Evolutionary conservation across 169 alveolate species (phyloP), one percentile per base, ranked within the genome.

Genomic region (Plasmodium berghei): DNA sequence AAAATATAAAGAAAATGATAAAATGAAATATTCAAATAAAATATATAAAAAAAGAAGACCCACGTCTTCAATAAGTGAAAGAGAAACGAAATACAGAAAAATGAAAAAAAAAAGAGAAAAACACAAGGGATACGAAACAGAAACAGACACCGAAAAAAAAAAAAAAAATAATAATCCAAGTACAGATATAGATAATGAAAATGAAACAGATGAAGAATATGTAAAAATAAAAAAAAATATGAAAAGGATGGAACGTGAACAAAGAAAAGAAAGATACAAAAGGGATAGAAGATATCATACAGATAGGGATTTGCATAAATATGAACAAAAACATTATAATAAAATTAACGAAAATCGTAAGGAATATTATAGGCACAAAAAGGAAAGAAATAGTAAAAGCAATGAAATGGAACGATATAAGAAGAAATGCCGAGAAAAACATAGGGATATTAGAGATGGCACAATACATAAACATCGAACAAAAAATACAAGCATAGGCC

Each of bases 11-110:
- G 83, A 67, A 34, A 52, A 54, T 24, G 71, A 46, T 45, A 26
- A 80, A 45, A 59, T 8, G 3, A 80, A 67, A 5, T 26, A 46
- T 34, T 1, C 46, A 40, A 66, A 54, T 42, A 67, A 72, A 80
- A 42, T n/a, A 45, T 5, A n/a, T n/a, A 5, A 22, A 54, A 26
- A 20, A 49, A 12, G 20, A 63, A 69, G 72, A 3, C 9, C 14
- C 22, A 24, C n/a, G 10, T 58, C 72, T 34, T 34, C 58, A 49
- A 49, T 55, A n/a, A 10, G 48, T 56, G 28, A 66, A 66, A 73
- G 49, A 24, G 40, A 9, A 5, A 58, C 18, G 45, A 66, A 58
- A 54, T 48, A 61, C n/a, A 42, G 61, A 4, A 80, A 34, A 26
- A 48, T 28, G 72, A 42, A 46, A 52, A 28, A 64, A 48, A 49